Percentiles rank a stretch among this genome's conserved stretches.
Evolutionary conservation across 1,284 basidiomycete species (phyloP).

Genomic region (Fomes fomentarius): DNA sequence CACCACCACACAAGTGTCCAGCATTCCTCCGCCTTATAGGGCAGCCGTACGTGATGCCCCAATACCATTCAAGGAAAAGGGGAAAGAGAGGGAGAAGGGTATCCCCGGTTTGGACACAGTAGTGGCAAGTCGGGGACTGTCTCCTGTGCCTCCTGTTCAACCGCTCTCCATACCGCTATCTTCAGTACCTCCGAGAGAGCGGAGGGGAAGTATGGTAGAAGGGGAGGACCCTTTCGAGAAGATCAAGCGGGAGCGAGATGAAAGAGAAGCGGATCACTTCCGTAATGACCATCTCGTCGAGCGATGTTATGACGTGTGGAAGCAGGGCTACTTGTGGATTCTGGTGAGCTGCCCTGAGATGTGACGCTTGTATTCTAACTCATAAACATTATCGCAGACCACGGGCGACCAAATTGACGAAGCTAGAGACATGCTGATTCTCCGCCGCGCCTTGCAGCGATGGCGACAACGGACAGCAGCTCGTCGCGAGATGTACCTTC

Average conservation of each 20-base stretch:
- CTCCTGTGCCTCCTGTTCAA: conserved; percentile 10
- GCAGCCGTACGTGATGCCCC: conserved; percentile 39
- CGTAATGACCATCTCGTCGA: conserved; percentile 62
- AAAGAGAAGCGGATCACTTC: conserved; percentile 72
- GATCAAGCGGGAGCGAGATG: conserved; percentile 67
- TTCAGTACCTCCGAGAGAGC: conserved; percentile 35
- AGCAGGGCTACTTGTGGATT: conserved; percentile 68
- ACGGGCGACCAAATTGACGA: conserved; percentile 64
- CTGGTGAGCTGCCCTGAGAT: conserved; percentile 63
- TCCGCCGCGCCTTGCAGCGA: conserved; percentile 57
- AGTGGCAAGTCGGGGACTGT: conserved; percentile 12
- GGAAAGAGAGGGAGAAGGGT: conserved; percentile 9
- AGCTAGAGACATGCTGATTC: conserved; percentile 58
- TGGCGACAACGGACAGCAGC: conserved; percentile 53
- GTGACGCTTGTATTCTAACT: conserved; percentile 17
- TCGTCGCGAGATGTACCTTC: conserved; percentile 41
- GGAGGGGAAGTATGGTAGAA: conserved; percentile 53
- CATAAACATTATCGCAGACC: conserved; percentile 42
- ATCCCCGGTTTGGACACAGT: neutral
- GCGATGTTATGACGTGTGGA: conserved; percentile 75
- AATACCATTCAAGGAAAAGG: conserved; percentile 11
- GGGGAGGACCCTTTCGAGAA: conserved; percentile 79
- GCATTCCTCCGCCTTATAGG: conserved; percentile 56
- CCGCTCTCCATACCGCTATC: conserved; percentile 35
- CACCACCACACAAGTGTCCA: conserved; percentile 39